Evolutionary conservation across 768 basidiomycete species (phyloP).

Genomic region (Dacryopinax spathularia): DNA sequence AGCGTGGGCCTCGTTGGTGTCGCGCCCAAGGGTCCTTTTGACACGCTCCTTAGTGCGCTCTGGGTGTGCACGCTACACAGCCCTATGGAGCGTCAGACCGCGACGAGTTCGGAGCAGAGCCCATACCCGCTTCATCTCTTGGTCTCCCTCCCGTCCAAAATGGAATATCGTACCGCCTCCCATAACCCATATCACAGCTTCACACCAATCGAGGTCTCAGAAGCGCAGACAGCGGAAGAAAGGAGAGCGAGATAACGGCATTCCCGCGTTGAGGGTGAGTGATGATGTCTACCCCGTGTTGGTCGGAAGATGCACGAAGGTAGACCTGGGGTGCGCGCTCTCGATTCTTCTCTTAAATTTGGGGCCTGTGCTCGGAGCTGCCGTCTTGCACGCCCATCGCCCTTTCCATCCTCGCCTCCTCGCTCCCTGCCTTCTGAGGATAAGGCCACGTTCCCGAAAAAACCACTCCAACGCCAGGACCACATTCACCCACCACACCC

Average conservation of each 20-base stretch:
- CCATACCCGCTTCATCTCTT: background rate
- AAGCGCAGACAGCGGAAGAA: background rate
- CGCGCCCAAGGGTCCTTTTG: too few relatives aligned
- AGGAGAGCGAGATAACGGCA: background rate
- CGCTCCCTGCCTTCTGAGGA: background rate
- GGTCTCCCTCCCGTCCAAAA: background rate
- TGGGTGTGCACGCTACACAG: too few relatives aligned
- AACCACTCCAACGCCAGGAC: background rate
- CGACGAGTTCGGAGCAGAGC: background rate
- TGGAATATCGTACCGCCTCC: too few relatives aligned
- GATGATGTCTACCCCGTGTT: background rate
- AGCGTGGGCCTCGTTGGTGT: too few relatives aligned
- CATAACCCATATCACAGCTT: background rate
- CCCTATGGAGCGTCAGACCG: background rate
- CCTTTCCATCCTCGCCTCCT: background rate
- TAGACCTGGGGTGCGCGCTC: too few relatives aligned
- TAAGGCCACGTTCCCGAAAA: background rate
- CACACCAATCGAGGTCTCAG: background rate
- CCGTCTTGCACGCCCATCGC: too few relatives aligned
- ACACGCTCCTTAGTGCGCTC: too few relatives aligned
- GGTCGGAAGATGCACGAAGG: too few relatives aligned
- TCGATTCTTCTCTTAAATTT: conserved; percentile 4
- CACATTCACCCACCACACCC: background rate
- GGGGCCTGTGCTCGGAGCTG: too few relatives aligned
- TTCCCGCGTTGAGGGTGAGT: background rate